Percentiles rank a stretch among this genome's conserved stretches.
phyloP scores from a whole-genome alignment of 192 early-diverging fungal genomes.

The Backusella mclennaniae region DNA sequence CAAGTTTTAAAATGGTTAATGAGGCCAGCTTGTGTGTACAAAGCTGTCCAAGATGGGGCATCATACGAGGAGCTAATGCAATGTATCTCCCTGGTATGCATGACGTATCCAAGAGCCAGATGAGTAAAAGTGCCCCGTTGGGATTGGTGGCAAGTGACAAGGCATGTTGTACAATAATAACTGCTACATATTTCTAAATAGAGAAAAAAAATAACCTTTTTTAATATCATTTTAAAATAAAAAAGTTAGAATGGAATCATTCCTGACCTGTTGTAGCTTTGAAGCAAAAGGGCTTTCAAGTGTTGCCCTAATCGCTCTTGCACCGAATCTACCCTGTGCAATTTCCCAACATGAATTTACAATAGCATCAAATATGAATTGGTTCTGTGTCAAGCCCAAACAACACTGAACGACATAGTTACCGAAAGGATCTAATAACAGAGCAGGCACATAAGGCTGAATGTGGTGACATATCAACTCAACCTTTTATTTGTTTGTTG shows the following conservation, averaged over 20 bases:
- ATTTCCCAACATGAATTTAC: constrained; percentile 82
- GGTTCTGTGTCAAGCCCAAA: constrained; percentile 75
- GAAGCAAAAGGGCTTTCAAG: constrained; percentile 85
- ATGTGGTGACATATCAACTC: constrained; percentile 56
- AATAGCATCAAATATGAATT: constrained; percentile 97
- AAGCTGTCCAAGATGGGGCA: constrained; percentile 73
- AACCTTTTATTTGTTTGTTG: constrained; percentile 41
- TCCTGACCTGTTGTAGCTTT: constrained; percentile 66
- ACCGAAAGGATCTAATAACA: constrained; percentile 94
- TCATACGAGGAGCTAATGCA: constrained; percentile 79
- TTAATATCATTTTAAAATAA: not conserved
- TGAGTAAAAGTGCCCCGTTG: constrained; percentile 90
- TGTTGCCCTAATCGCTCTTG: constrained; percentile 89
- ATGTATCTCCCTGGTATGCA: constrained; percentile 79
- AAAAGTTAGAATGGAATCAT: not conserved
- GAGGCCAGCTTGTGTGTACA: constrained; percentile 92
- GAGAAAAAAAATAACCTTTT: not conserved
- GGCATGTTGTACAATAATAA: constrained; percentile 83
- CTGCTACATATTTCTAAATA: constrained; percentile 84
- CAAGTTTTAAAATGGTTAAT: constrained; percentile 81
- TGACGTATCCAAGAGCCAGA: constrained; percentile 93
- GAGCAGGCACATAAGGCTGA: constrained; percentile 72
- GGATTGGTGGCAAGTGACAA: constrained; percentile 81
- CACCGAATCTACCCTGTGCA: constrained; percentile 91
- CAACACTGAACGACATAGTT: constrained; percentile 99